Evolutionary conservation across 2,329 filamentous ascomycete genomes (phyloP).

Genomic region (Alternaria brassicicola): DNA sequence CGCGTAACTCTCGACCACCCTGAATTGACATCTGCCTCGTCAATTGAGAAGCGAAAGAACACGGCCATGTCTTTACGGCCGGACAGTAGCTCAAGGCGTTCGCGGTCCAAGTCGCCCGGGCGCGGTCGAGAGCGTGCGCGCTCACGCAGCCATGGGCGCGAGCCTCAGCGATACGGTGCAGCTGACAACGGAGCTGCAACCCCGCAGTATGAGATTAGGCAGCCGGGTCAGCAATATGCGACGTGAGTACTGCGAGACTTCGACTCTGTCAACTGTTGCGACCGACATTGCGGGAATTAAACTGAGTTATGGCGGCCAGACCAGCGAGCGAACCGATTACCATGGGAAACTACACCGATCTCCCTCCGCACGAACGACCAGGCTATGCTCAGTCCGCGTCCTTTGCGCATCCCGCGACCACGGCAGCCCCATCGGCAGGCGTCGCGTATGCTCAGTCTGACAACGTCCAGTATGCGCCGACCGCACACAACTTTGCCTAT

Average conservation of each 20-base stretch:
- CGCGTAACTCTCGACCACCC: conserved; percentile 5
- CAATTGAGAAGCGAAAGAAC: not conserved
- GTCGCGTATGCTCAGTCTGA: conserved; percentile 32
- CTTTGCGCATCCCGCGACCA: conserved; percentile 19
- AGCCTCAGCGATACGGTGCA: conserved; percentile 42
- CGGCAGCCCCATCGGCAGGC: conserved; percentile 19
- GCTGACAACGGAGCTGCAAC: conserved; percentile 38
- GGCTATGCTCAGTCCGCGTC: conserved; percentile 36
- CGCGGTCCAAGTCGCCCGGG: conserved; percentile 52
- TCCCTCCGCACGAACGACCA: conserved; percentile 53
- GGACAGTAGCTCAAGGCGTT: conserved; percentile 50
- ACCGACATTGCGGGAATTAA: conserved; percentile 9
- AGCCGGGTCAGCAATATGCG: conserved; percentile 45
- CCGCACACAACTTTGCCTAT: conserved; percentile 36
- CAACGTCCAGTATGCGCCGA: conserved; percentile 43
- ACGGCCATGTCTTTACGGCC: conserved; percentile 50
- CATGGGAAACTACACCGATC: conserved; percentile 54
- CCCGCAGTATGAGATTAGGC: conserved; percentile 51
- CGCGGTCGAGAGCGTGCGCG: conserved; percentile 47
- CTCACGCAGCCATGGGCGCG: conserved; percentile 49
- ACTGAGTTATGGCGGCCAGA: conserved; percentile 45
- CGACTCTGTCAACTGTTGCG: not conserved
- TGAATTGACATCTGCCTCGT: not conserved
- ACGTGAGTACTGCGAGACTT: conserved; percentile 36
- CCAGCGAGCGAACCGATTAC: conserved; percentile 44